Evolutionary conservation across 495 filamentous ascomycete species (phyloP), one percentile per base, ranked within the genome.

Genomic region (Hypoxylon crocopeplum): DNA sequence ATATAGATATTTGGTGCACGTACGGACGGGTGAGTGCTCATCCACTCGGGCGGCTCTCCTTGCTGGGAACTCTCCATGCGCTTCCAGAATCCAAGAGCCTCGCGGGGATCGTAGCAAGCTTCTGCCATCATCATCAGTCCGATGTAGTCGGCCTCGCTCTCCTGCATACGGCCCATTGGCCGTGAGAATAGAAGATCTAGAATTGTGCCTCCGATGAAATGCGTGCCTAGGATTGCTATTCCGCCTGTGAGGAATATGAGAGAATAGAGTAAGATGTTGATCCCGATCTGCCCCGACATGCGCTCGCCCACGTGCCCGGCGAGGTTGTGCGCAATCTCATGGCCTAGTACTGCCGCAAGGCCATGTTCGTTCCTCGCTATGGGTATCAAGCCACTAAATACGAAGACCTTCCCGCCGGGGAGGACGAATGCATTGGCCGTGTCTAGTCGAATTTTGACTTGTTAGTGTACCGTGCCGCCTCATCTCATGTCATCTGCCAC

Each of bases 291-390:
- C 47, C 83, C 78, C 48, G 83, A 88, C 81, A 95, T 82, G 7
- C 86, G 76, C 73, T 98, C 93, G 1, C 81, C 89, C 0, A 83
- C 74, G 63, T 98, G 93, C 30, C 86, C 85, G 1, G 92, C 92
- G 1, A 96, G 76, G 30, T 90, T 90, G 68, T 98, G 93, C n/a
- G 91, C 90, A 54, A 98, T 96, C 75, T 97, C 93, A 69, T 98
- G 93, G 5, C 90, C 91, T 6, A 97, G 75, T 19, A 97, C 89
- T 2, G 91, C 84, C 11, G 93, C 93, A 13, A 97, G 73, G 0
- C 88, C 90, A 61, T 90, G 82, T 27, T 96, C 89, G 45, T 79
- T 83, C 34, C 76, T 48, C 39, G 88, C 89, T 12, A 96, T 77
- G 1, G 84, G 84, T 37, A 98, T 66, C 15, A 98, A 88, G 15